Base-by-base conservation (phyloP, 2,329 filamentous ascomycete genomes). In the Eutypa lata region DNA sequence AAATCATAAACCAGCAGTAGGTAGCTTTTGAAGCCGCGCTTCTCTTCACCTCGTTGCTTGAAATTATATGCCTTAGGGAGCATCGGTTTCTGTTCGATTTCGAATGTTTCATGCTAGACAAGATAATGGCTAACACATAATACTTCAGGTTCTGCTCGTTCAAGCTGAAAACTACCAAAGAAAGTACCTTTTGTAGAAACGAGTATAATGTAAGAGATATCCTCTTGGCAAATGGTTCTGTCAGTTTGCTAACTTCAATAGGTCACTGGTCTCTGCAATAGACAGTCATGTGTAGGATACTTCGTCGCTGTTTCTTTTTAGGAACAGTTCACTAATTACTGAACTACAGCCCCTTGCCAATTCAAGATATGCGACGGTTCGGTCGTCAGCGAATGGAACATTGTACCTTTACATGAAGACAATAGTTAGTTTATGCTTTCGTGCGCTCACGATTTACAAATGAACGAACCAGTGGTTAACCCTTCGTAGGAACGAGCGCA, bases 361-460 rank as follows among this genome's bases (percentile, higher is more conserved):
- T 76, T 90, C 87, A 38, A 84, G 91, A 56, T 97, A 97, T 79
- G 93, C 93, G 55, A 97, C 93, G 8, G 86, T 97, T 56, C 88
- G 93, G 60, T 84, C 89, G 50, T 88, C 91, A 76, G 86, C 72
- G 56, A 92, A 90, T 50, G 89, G 90, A 57, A 85, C 84, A 8
- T 81, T 97, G 57, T 97, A 97, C 75, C 86, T 97, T 53, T 97
- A 96, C 80, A 96, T 96, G 81, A 97, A 97, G 78, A 94, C 91
- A 4, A 84, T 92, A 61, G 91, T 60, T 26, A 19, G 59, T 59
- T 21, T 8, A 26, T 18, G 26, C 18, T 19, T 13, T 24, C 11
- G 7, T 11, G 2, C n/a, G 10, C 19, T n/a, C 19, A 14, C 13
- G 47, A n/a, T 18, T n/a, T n/a, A n/a, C n/a, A n/a, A n/a, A n/a